These are phyloP conservation scores for Nicotiana rustica DNA, from an alignment of 305 asterid genomes.

Conservation along the genomic window DNA sequence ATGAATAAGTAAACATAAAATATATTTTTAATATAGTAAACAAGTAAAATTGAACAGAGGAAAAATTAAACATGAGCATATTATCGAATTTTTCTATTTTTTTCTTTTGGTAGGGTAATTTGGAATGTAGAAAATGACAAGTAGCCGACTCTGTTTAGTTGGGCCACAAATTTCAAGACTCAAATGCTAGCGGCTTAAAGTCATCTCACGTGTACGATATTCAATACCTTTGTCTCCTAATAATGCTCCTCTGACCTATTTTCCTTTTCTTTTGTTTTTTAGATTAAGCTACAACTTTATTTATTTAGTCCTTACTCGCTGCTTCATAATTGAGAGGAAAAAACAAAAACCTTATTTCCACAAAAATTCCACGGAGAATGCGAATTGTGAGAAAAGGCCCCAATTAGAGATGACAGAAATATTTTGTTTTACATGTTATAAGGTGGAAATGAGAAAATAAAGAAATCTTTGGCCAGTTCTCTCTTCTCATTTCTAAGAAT, in stretches of 20 bases:
- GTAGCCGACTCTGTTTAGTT: conserved; percentile 1
- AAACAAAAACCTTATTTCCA: neutral
- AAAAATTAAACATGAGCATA: no score
- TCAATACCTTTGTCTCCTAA: conserved; percentile 47
- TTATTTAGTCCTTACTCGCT: neutral
- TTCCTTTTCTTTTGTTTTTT: no score
- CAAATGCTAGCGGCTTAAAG: neutral
- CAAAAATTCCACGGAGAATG: neutral
- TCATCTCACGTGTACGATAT: conserved; percentile 47
- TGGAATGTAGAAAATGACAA: neutral
- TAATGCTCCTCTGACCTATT: neutral
- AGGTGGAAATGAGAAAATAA: neutral
- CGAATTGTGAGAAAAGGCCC: neutral
- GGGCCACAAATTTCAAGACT: neutral
- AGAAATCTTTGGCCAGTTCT: neutral
- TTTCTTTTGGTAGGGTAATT: neutral
- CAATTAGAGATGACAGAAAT: neutral
- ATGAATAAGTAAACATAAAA: no score
- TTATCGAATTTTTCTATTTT: no score
- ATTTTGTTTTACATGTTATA: neutral
- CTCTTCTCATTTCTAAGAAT: neutral
- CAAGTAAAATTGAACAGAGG: no score
- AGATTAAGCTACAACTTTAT: conserved; percentile 8
- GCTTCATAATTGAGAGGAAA: neutral
- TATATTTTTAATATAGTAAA: no score